Evolutionary conservation across 176 grass and related monocot genomes (phyloP).

Genomic region (Rhynchospora pubera): DNA sequence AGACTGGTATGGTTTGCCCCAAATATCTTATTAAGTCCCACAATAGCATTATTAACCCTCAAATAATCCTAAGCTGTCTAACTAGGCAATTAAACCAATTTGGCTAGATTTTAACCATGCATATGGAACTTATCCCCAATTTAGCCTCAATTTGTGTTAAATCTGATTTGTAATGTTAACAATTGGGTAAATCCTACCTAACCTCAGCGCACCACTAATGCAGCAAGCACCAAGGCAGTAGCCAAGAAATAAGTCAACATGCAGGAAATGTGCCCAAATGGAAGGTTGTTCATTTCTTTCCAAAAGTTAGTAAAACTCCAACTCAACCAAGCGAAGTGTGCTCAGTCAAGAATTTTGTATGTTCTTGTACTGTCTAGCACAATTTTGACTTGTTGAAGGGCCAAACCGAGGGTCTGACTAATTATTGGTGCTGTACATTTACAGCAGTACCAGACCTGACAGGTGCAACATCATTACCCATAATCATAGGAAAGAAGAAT

Average conservation of each 20-base stretch:
- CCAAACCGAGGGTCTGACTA: not conserved
- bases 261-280: not conserved
- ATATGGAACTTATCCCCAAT: not conserved
- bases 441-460: not conserved
- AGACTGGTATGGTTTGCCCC: not conserved
- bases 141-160: not conserved
- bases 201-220: not conserved
- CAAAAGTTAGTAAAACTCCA: not conserved
- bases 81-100: not conserved
- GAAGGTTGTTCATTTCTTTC: not conserved
- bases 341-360: not conserved
- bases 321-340: not conserved
- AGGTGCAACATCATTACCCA: not conserved
- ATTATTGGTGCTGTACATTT: not conserved
- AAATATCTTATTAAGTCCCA: not conserved
- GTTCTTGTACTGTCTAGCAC: not conserved
- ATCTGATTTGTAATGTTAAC: not conserved
- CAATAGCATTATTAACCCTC: not conserved
- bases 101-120: not conserved
- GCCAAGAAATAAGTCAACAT: not conserved
- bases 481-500: not conserved
- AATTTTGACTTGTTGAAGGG: not conserved
- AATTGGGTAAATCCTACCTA: not conserved
- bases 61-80: not conserved
- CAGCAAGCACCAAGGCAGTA: not conserved